Evolutionary conservation across 2,329 filamentous ascomycete genomes (phyloP).

Genomic region (Colletotrichum incanum): DNA sequence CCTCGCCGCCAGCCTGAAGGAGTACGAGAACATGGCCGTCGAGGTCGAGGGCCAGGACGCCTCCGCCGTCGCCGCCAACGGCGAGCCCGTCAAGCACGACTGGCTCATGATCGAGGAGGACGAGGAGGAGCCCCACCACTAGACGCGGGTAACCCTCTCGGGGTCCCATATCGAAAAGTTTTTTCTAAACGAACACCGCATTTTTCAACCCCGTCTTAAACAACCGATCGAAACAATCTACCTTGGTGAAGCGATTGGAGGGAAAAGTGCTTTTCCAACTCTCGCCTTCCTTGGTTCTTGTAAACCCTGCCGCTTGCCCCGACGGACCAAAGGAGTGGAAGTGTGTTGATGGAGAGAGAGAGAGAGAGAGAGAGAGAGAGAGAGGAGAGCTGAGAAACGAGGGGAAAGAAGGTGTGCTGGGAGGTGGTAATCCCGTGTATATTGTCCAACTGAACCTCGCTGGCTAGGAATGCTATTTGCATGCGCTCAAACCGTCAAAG

Average conservation of each 20-base stretch:
- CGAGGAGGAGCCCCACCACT: constrained; percentile 67
- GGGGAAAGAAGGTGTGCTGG: constrained; percentile 40
- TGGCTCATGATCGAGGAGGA: constrained; percentile 90
- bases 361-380: constrained; percentile 2
- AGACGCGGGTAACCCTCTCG: constrained; percentile 49
- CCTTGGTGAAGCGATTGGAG: constrained; percentile 2
- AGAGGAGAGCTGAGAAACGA: constrained; percentile 22
- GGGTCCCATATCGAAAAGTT: constrained; percentile 5
- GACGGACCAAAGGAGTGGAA: constrained; percentile 31
- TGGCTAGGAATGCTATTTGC: constrained; percentile 41
- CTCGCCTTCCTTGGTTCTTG: constrained; percentile 2
- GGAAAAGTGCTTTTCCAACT: constrained; percentile 39
- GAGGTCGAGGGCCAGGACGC: constrained; percentile 92
- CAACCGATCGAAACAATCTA: constrained; percentile 24
- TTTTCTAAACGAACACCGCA: constrained; percentile 2
- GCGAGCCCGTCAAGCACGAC: constrained; percentile 73
- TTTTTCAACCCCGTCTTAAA: constrained; percentile 9
- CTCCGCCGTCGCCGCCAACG: constrained; percentile 67
- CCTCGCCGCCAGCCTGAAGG: constrained; percentile 90
- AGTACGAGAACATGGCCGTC: constrained; percentile 94
- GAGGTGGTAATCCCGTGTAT: constrained; percentile 55
- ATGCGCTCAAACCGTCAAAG: constrained; percentile 15
- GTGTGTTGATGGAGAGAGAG: constrained; percentile 19
- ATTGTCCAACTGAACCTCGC: constrained; percentile 51
- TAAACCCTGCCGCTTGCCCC: constrained; percentile 29